Base-by-base conservation (phyloP, 1,284 basidiomycete genomes). In the Cryptococcus sp. region DNA sequence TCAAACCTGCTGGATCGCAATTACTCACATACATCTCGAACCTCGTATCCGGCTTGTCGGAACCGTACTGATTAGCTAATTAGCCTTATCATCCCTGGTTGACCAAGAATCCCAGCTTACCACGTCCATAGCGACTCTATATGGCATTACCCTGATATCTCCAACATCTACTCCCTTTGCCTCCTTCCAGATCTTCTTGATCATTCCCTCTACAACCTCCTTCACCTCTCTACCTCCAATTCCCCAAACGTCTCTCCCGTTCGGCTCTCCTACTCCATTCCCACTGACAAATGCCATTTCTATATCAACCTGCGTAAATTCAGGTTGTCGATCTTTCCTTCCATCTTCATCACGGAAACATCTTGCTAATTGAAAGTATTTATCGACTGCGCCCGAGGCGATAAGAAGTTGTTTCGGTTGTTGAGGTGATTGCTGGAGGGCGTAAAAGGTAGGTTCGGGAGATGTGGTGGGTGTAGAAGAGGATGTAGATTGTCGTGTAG, bases 291-390 rank as follows among this genome's bases (percentile, higher is more conserved):
- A 97, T 2, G 88, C 90, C 89, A 97, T 94, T 78, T 97, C 94
- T 61, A 97, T 76, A 84, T 97, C 94, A 60, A 97, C 82, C 78
- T 97, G 93, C 23, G 94, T 97, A 76, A 97, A 97, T 76, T 97
- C 94, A 0, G 94, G 92, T 71, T 97, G 94, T 34, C 93, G 83
- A 76, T 97, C 93, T 75, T 89, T 92, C 56, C 93, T 82, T 2
- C 91, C 90, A 69, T 92, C 91, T 74, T 97, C 94, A 74, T 97
- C 93, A 43, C 94, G 84, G 81, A 97, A 97, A 76, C 93, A 97
- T 63, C 85, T 84, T 13, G 94, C 94, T 55, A 97, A 82, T 76
- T 97, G 93, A 76, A 86, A 97, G 76, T 97, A 97, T 61, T 83
- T 84, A 69, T 92, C 89, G 4, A 94, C 83, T 1, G 83, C 86